Conservation (phyloP, 352 stramenopile species). For the Globisporangium viniferum region DNA sequence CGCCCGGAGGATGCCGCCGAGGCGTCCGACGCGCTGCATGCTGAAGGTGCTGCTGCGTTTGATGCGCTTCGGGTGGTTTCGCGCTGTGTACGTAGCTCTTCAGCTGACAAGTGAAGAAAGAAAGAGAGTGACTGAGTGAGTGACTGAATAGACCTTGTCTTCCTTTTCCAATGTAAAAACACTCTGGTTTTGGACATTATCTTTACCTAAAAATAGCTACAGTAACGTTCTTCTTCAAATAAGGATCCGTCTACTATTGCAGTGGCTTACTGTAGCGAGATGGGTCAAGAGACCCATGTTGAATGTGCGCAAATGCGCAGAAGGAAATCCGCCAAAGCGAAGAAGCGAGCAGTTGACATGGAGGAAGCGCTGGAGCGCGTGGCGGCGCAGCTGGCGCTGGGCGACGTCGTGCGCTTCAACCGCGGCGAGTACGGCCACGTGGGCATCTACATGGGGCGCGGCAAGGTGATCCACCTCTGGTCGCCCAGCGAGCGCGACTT, state of each 20-base stretch:
- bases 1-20: background rate
- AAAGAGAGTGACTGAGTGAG: background rate
- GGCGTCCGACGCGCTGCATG: background rate
- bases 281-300: background rate
- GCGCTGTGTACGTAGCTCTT: background rate
- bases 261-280: background rate
- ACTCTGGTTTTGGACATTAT: background rate
- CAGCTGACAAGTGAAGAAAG: background rate
- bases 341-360: background rate
- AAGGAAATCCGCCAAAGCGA: background rate
- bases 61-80: background rate
- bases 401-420: constrained; percentile 67
- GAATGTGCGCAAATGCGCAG: background rate
- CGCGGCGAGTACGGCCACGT: constrained; percentile 64
- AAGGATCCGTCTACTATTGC: background rate
- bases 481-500: constrained; percentile 41
- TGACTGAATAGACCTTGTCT: no score
- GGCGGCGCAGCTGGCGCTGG: constrained; percentile 13
- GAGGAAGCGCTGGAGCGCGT: constrained; percentile 11
- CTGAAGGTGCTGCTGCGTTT: background rate
- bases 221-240: background rate
- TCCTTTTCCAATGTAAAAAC: background rate
- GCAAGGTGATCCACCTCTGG: constrained; percentile 63
- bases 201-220: background rate
- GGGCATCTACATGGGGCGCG: constrained; percentile 44